Base-by-base conservation (phyloP, 2,329 filamentous ascomycete genomes). In the Fusarium tricinctum region DNA sequence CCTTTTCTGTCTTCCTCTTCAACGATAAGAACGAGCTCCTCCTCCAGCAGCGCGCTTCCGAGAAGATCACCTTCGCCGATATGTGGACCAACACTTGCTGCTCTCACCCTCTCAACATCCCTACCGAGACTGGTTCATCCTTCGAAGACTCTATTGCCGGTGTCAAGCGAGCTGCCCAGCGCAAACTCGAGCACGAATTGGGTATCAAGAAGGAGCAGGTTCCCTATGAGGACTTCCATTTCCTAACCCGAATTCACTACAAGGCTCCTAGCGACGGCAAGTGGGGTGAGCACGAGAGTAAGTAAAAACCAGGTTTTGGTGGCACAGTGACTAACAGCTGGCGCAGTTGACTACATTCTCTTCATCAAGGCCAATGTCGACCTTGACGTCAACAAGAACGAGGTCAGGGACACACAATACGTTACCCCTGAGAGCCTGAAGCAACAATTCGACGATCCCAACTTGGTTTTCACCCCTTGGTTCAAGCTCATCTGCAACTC, bases 21-120 rank as follows among this genome's bases (percentile, higher is more conserved):
- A 93, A 98, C 82, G 91, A 92, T 66, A 87, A 96, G 78, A 97
- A 97, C 81, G 91, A 94, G 74, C 85, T 98, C 63, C 91, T 99
- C 44, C 89, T 99, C 51, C 96, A 99, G 83, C 96, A 98, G 84
- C 92, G 96, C 72, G 96, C 96, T 28, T 84, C 90, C 40, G 95
- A 98, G 84, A 99, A 99, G 85, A 99, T 99, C 78, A 99, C 96
- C 8, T 99, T 99, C 83, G 95, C 96, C 48, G 93, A 97, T 78
- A 94, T 97, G 91, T 99, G 96, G 96, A 99, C 96, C 69, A 99
- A 99, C 83, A 99, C 96, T 32, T 99, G 96, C 87, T 99, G 96
- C 85, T 99, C 96, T 39, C 96, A 99, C 81, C 96, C 96, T 7
- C 87, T 99, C 64, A 92, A 93, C 56, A 92, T 97, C 71, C 92